Base-by-base conservation (phyloP, 2,329 filamentous ascomycete genomes). In the Neobulgaria alba region DNA sequence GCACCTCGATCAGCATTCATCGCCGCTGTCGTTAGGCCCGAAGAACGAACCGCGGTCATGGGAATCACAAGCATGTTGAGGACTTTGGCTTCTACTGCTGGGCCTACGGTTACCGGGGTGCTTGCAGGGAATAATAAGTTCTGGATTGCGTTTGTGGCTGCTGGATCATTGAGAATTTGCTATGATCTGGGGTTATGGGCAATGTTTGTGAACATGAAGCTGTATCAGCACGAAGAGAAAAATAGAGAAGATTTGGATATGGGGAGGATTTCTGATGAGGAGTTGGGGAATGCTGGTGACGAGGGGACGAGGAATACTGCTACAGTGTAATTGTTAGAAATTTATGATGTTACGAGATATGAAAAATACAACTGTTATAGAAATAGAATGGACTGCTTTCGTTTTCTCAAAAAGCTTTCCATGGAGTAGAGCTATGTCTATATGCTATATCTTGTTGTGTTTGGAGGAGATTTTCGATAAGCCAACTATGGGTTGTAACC, bases 41-140 rank as follows among this genome's bases (percentile, higher is more conserved):
- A 68, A 3, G 81, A 86, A 57, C 69, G 82, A 1, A 86, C 82
- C 0, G 77, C 79, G 0, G 73, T 85, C 12, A 79, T 86, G 73
- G 82, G 82, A 0, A 67, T 79, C 0, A 69, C 82, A 2, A 84
- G 83, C 45, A 74, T 80, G 5, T 68, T 81, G 32, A 82, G 82
- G 60, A 85, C 81, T 0, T 62, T 71, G 9, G 69, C 71, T 3
- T 72, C 79, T 53, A 79, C 73, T 39, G 55, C 73, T 4, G 82
- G 81, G 0, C 77, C 79, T 0, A 59, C 74, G 0, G 63, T 82
- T 8, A 82, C 80, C 0, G 82, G 82, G 5, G 50, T 77, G 0
- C 54, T 85, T 29, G 75, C 77, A 0, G 69, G 68, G 1, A 62
- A 63, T 2, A 61, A 68, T 5, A 59, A 68, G 8, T 82, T 82